Evolutionary conservation across 495 filamentous ascomycete genomes (phyloP).

Genomic region (Monascus purpureus): DNA sequence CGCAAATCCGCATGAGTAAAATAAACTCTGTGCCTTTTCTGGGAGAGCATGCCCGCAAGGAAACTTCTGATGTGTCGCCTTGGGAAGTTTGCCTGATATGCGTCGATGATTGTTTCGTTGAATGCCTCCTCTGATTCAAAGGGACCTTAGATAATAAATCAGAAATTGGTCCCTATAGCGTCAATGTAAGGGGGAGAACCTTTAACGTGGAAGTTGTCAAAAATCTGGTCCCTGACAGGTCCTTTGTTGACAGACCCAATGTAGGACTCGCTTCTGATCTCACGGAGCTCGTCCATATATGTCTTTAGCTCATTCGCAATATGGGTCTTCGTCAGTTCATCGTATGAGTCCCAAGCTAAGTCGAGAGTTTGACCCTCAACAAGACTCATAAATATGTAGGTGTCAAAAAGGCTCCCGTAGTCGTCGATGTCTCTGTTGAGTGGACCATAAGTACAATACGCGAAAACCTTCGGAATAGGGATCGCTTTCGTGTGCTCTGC

Average conservation of each 20-base stretch:
- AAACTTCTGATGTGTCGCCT: slow-evolving; percentile 5
- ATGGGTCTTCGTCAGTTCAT: slow-evolving; percentile 4
- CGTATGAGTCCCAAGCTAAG: slow-evolving; percentile 7
- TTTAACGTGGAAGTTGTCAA: slow-evolving; percentile 2
- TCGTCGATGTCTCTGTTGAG: slow-evolving; percentile 6
- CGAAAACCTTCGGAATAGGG: slow-evolving; percentile 14
- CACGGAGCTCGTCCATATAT: slow-evolving; percentile 11
- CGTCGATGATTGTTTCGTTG: slow-evolving; percentile 6
- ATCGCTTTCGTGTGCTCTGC: slow-evolving; percentile 11
- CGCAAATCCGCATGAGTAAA: slow-evolving; percentile 34
- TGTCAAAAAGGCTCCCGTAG: slow-evolving; percentile 10
- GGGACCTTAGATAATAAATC: slow-evolving; percentile 6
- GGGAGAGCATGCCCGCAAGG: slow-evolving; percentile 8
- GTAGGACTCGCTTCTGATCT: slow-evolving; percentile 9
- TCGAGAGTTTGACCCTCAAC: slow-evolving; percentile 12
- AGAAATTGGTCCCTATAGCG: background rate
- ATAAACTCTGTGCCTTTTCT: slow-evolving; percentile 6
- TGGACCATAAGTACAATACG: slow-evolving; percentile 12
- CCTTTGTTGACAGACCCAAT: slow-evolving; percentile 11
- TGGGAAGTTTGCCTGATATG: slow-evolving; percentile 5
- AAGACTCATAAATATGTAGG: slow-evolving; percentile 18
- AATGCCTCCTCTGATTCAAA: slow-evolving; percentile 9
- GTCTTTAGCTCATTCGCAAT: slow-evolving; percentile 7
- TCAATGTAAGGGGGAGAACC: too few relatives aligned
- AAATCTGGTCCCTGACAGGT: slow-evolving; percentile 8